Evolutionary conservation across 306 rosid genomes (phyloP).

Genomic region (Pyrus bretschneideri): DNA sequence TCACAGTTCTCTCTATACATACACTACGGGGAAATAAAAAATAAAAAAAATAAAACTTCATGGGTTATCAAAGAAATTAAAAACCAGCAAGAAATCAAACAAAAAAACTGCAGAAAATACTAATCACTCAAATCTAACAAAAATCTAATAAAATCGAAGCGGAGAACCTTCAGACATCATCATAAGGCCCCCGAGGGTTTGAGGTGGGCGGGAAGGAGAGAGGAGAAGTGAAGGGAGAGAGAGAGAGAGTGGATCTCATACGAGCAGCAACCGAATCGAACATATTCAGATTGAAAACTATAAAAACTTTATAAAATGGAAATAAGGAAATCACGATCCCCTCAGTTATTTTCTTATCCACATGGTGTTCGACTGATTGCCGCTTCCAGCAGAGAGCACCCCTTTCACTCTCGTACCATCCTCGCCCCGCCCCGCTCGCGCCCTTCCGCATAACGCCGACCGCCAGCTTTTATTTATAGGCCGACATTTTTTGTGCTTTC

Average conservation of each 20-base stretch:
- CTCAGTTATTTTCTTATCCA: conserved; percentile 37
- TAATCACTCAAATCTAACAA: background rate
- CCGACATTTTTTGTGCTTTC: background rate
- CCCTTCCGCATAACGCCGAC: background rate
- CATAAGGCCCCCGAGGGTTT: conserved; percentile 33
- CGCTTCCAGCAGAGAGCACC: conserved; percentile 31
- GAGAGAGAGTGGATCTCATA: background rate
- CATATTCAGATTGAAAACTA: conserved; percentile 55
- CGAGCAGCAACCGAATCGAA: conserved; percentile 28
- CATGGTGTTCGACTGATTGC: conserved; percentile 11
- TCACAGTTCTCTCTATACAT: too few relatives aligned
- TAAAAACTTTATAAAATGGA: background rate
- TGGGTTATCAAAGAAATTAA: background rate
- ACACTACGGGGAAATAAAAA: background rate
- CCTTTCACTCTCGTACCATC: background rate
- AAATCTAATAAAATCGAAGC: background rate
- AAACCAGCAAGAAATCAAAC: background rate
- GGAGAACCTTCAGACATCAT: conserved; percentile 47
- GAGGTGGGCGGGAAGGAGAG: background rate
- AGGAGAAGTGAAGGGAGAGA: background rate
- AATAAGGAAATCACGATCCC: conserved; percentile 26
- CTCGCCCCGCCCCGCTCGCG: background rate
- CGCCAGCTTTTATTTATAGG: background rate
- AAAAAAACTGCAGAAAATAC: background rate
- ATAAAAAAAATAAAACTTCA: background rate